phyloP scores from a whole-genome alignment of 106 monocot species.

The Dendrobium nobile region DNA sequence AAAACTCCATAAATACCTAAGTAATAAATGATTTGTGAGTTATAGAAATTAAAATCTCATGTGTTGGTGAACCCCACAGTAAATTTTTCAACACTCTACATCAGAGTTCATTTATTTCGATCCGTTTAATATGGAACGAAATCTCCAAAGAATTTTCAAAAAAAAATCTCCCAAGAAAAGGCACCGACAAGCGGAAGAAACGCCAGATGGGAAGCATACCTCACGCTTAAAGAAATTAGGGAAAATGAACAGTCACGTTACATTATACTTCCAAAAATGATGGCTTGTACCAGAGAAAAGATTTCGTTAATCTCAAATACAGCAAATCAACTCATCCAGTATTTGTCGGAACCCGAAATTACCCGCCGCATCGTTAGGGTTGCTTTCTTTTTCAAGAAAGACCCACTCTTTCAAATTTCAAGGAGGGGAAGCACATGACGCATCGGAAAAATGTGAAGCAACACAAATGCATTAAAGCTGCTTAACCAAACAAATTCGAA shows the following conservation, averaged over 20 bases:
- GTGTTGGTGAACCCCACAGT: neutral
- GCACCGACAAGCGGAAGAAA: neutral
- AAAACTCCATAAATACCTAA: neutral
- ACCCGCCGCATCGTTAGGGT: too few relatives aligned
- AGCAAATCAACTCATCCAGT: neutral
- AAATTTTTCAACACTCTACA: neutral
- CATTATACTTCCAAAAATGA: neutral
- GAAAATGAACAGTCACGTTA: neutral
- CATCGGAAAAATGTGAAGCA: neutral
- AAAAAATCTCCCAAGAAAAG: neutral
- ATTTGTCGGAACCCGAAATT: neutral
- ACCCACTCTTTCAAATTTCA: neutral
- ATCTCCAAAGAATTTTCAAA: neutral
- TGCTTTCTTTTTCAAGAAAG: neutral
- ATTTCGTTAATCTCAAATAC: neutral
- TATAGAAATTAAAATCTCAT: neutral
- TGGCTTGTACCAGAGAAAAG: neutral
- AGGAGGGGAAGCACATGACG: neutral
- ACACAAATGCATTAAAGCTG: neutral
- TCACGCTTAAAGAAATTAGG: neutral
- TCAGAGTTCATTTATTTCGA: neutral
- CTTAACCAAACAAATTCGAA: neutral
- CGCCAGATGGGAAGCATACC: neutral
- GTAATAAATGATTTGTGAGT: neutral
- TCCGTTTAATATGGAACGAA: neutral